Evolutionary conservation across 1,139 yeast species (phyloP), one percentile per base, ranked within the genome.

Genomic region (Casaregolazyma lundiana): DNA sequence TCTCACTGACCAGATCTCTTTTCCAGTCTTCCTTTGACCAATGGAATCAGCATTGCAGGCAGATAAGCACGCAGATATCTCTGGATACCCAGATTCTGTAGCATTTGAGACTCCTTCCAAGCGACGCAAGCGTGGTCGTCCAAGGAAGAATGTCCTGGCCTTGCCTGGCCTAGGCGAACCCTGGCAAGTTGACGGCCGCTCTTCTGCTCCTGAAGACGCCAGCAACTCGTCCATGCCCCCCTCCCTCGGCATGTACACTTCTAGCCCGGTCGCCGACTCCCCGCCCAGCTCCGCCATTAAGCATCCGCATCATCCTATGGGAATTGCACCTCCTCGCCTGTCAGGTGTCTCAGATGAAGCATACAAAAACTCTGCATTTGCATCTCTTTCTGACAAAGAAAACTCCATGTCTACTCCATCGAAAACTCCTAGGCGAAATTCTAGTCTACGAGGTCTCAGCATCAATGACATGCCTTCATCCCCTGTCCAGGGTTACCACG

Each of bases 161-260:
- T 24, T 40, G 13, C 45, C 45, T 35, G 45, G 45, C 2, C 11
- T 29, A n/a, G 45, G 29, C 18, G 45, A 42, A 13, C 45, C 45
- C n/a, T 42, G 45, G 45, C 34, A 35, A 13, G 24, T 36, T 3
- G 39, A 34, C 11, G 21, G 37, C 13, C 37, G 16, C 21, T 34
- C 39, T 6, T 41, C 44, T 22, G 39, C 38, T 35, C 19, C 22
- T 11, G 36, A 39, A 11, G 32, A 39, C 16, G 29, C 36, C 20
- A 15, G 22, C 19, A 29, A 21, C 26, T 41, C 43, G 20, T 38
- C 32, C 9, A 8, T 41, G 21, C 45, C 48, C 13, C 55, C 55
- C 7, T 47, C 53, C 2, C 41, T 53, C 36, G 53, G 51, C 19
- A 47, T 53, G 53, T 49, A 46, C 38, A 38, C 55, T 15, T 53